Evolutionary conservation across 2,329 filamentous ascomycete species (phyloP).

Genomic region (Coleophoma cylindrospora): DNA sequence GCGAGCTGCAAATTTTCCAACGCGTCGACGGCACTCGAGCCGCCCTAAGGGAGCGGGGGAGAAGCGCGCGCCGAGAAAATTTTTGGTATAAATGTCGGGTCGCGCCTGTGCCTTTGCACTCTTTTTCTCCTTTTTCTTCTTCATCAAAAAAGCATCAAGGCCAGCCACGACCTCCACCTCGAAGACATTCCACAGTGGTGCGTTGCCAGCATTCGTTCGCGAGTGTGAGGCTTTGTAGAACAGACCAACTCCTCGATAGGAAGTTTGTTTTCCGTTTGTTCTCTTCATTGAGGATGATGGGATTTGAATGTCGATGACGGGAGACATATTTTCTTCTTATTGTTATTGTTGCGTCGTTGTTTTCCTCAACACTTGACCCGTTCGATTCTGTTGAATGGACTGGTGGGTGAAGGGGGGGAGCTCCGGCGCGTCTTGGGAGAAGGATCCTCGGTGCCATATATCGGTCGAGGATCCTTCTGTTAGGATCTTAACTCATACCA

Average conservation of each 20-base stretch:
- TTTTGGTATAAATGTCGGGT: neutral
- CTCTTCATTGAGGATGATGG: constrained; percentile 68
- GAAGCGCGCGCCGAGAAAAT: constrained; percentile 4
- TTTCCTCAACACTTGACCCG: too few relatives aligned
- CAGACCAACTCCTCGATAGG: constrained; percentile 54
- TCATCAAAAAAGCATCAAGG: constrained; percentile 58
- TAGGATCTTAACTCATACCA: too few relatives aligned
- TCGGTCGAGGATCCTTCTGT: too few relatives aligned
- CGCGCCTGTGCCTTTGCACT: neutral
- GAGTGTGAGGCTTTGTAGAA: constrained; percentile 61
- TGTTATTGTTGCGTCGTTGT: too few relatives aligned
- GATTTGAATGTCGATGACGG: constrained; percentile 67
- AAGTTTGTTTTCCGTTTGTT: constrained; percentile 66
- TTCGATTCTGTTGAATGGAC: too few relatives aligned
- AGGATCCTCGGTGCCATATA: too few relatives aligned
- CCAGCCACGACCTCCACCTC: constrained; percentile 66
- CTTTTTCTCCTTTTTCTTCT: constrained; percentile 29
- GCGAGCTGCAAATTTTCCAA: too few relatives aligned
- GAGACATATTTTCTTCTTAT: constrained; percentile 46
- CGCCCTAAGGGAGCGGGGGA: too few relatives aligned
- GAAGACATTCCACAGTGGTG: constrained; percentile 50
- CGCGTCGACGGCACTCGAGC: too few relatives aligned
- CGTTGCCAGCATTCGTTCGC: constrained; percentile 58
- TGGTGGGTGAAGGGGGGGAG: too few relatives aligned
- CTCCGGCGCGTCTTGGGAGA: too few relatives aligned